A percentile compares a stretch with the other conserved stretches of the same genome.
Conservation (phyloP, 768 basidiomycete species). For the Pisolithus orientalis region DNA sequence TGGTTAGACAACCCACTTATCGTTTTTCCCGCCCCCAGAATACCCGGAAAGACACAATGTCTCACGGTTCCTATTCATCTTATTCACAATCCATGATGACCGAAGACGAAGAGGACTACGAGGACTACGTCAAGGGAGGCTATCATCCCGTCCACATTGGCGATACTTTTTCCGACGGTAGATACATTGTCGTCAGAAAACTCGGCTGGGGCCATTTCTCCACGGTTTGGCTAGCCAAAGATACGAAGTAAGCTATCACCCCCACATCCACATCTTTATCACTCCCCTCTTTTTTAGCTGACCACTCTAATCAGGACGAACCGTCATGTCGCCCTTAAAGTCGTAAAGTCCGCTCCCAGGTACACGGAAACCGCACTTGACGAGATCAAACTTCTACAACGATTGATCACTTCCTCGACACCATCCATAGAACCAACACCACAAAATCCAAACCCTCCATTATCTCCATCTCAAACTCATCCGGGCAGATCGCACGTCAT, state of each 20-base stretch:
- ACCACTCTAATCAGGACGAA: constrained; percentile 55
- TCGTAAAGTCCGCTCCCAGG: constrained; percentile 94
- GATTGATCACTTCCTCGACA: constrained; percentile 79
- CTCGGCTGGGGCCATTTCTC: constrained; percentile 95
- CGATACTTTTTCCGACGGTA: constrained; percentile 78
- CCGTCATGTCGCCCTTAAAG: constrained; percentile 97
- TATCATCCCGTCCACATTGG: constrained; percentile 95
- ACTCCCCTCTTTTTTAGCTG: constrained; percentile 3
- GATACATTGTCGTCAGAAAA: constrained; percentile 90
- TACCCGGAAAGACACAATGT: constrained; percentile 41
- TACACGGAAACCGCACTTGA: constrained; percentile 98
- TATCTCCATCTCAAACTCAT: constrained; percentile 62
- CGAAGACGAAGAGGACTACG: constrained; percentile 90
- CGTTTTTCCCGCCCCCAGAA: constrained; percentile 28
- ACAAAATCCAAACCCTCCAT: constrained; percentile 43
- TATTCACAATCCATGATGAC: constrained; percentile 75
- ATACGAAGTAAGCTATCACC: constrained; percentile 56
- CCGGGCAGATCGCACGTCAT: constrained; percentile 93
- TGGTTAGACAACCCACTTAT: constrained; percentile 19
- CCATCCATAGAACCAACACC: constrained; percentile 45
- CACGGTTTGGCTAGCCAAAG: constrained; percentile 87
- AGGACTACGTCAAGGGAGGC: constrained; percentile 79
- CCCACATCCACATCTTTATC: neutral
- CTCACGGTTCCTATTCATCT: constrained; percentile 71
- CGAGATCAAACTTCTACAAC: constrained; percentile 96